Base-by-base conservation (phyloP, 2,329 filamentous ascomycete genomes). In the Penicillium sp. region DNA sequence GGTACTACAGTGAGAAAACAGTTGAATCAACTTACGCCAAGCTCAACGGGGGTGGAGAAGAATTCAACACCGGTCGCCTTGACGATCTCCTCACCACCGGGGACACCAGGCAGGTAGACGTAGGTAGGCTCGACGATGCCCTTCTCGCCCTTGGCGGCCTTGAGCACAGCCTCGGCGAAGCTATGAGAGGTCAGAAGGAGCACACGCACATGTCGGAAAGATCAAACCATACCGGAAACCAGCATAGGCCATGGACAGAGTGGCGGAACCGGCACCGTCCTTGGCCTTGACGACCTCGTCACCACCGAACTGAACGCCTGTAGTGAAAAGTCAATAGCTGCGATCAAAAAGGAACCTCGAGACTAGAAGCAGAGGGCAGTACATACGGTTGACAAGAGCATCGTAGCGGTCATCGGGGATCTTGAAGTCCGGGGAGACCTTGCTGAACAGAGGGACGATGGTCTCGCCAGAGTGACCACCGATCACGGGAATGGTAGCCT, bases 391-490 rank as follows among this genome's bases (percentile, higher is more conserved):
- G 74, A 96, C 88, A 53, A 99, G 85, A 67, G 87, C 90, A 73
- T 94, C 91, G 71, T 96, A 90, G 84, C 96, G 95, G 76, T 97
- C 92, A 62, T 85, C 84, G 49, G 94, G 92, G 65, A 98, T 95
- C 63, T 85, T 84, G 73, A 95, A 89, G 45, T 85, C 77, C 59
- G 93, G 92, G 74, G 88, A 87, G 69, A 91, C 87, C 83, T 95
- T 89, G 86, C 92, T 96, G 86, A 98, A 96, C 63, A 99, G 87
- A 53, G 95, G 95, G 58, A 99, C 93, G 74, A 99, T 99, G 72
- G 95, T 99, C 84, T 94, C 92, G 75, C 95, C 95, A 62, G 93
- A 97, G 87, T 99, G 95, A 64, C 95, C 95, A 75, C 95, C 95
- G 75, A 99, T 87, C 72, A 99, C 95, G 68, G 94, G 93, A 67